Evolutionary conservation across 495 filamentous ascomycete species (phyloP).

Genomic region (Penicillium cinerascens): DNA sequence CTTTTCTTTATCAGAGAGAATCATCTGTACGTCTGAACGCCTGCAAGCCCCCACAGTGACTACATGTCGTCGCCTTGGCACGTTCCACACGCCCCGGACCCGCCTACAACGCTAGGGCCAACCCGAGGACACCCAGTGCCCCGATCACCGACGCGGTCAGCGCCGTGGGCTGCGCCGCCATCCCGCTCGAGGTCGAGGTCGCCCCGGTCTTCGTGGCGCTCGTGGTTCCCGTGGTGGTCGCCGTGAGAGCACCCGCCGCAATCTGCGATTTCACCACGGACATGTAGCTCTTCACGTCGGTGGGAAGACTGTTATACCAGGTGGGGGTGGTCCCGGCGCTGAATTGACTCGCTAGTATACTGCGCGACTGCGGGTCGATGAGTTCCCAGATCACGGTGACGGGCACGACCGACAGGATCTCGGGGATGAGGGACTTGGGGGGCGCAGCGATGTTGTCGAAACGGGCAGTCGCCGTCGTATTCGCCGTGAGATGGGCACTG

Average conservation of each 20-base stretch:
- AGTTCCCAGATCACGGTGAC: conserved; percentile 24
- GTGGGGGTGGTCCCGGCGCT: conserved; percentile 29
- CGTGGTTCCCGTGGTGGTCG: conserved; percentile 11
- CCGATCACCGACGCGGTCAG: conserved; percentile 21
- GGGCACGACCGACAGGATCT: conserved; percentile 29
- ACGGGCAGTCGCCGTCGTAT: conserved; percentile 20
- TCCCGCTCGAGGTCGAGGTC: conserved; percentile 11
- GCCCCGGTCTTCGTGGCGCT: conserved; percentile 5
- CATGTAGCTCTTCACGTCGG: conserved; percentile 33
- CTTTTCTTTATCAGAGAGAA: neutral
- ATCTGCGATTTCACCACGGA: conserved; percentile 29
- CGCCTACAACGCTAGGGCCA: conserved; percentile 23
- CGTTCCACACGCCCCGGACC: neutral
- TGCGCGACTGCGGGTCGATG: conserved; percentile 25
- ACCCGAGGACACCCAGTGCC: conserved; percentile 24
- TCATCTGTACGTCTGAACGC: neutral
- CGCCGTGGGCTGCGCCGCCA: conserved; percentile 18
- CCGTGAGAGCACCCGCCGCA: conserved; percentile 26
- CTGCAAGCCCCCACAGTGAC: neutral
- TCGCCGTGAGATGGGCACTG: conserved; percentile 11
- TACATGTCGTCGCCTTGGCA: neutral
- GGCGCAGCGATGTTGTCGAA: conserved; percentile 33
- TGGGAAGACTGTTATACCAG: conserved; percentile 30
- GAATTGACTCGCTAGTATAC: conserved; percentile 29
- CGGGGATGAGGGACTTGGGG: conserved; percentile 24